Base-by-base conservation (phyloP, 2,329 filamentous ascomycete genomes). In the Fusarium sororula region DNA sequence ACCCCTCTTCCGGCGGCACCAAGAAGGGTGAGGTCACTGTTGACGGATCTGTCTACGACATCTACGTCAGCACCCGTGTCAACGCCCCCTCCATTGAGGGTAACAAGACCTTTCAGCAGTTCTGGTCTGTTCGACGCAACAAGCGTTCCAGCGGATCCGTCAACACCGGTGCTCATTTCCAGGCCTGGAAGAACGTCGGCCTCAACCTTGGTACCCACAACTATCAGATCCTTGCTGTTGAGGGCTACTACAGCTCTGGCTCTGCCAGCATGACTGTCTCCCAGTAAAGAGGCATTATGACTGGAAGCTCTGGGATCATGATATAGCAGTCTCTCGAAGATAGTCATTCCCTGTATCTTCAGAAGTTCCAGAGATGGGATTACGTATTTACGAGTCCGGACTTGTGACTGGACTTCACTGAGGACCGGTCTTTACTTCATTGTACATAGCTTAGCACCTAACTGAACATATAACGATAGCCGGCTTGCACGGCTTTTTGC, bases 221-320 rank as follows among this genome's bases (percentile, higher is more conserved):
- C 79, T 90, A 90, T 78, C 84, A 86, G 82, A 88, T 90, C 68
- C 80, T 89, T 26, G 87, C 87, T 20, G 87, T 86, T 2, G 88
- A 89, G 79, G 87, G 86, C 7, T 88, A 88, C 79, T 80, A 82
- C 68, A 87, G 86, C 80, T 84, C 81, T 67, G 87, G 88, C 2
- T 82, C 80, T 57, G 82, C 87, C 47, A 80, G 75, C 54, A 87
- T 89, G 68, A 87, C 83, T 57, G 85, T 88, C 22, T 73, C 72
- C 10, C 70, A 59, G 42, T n/a, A 41, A 42, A n/a, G 12, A 28
- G 18, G n/a, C 24, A 17, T 13, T 22, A 15, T 17, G 28, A 28
- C 22, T 20, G 1, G 5, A 22, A 39, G 11, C 5, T 20, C 9
- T 26, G 11, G 10, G 58, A 0, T 5, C 22, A 32, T 22, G 41